phyloP scores from a whole-genome alignment of 495 filamentous ascomycete species.

The Chaetomium tenue region DNA sequence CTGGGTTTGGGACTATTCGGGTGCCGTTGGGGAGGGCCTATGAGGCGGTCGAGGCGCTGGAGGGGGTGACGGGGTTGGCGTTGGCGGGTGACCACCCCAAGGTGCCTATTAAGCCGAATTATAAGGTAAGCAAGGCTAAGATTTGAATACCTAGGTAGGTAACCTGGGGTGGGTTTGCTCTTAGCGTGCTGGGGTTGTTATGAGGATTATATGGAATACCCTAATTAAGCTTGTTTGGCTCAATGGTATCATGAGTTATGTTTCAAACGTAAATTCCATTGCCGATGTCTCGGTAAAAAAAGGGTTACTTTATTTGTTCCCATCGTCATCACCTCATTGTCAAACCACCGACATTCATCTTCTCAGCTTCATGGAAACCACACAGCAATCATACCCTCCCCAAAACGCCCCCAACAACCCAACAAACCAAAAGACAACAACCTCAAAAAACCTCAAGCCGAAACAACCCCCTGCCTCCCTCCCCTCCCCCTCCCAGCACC shows the following conservation, averaged over 20 bases:
- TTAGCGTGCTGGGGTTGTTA: neutral
- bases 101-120: conserved; percentile 42
- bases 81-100: conserved; percentile 48
- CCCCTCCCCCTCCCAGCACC: neutral
- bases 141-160: too few relatives aligned
- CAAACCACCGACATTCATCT: neutral
- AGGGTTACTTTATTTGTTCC: neutral
- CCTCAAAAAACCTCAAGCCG: neutral
- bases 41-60: conserved; percentile 62
- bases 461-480: neutral
- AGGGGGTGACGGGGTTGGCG: conserved; percentile 50
- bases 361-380: neutral
- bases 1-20: conserved; percentile 80
- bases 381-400: neutral
- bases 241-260: too few relatives aligned
- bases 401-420: neutral
- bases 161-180: neutral
- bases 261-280: neutral
- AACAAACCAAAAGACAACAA: neutral
- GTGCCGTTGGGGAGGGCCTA: conserved; percentile 73
- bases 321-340: conserved; percentile 1
- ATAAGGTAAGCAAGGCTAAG: conserved; percentile 37
- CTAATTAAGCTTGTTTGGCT: too few relatives aligned
- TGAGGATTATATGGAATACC: neutral
- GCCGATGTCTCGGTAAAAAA: too few relatives aligned